These are phyloP conservation scores for Coccomyxa sp. DNA, from an alignment of 139 green algal genomes.

Conservation along the genomic window DNA sequence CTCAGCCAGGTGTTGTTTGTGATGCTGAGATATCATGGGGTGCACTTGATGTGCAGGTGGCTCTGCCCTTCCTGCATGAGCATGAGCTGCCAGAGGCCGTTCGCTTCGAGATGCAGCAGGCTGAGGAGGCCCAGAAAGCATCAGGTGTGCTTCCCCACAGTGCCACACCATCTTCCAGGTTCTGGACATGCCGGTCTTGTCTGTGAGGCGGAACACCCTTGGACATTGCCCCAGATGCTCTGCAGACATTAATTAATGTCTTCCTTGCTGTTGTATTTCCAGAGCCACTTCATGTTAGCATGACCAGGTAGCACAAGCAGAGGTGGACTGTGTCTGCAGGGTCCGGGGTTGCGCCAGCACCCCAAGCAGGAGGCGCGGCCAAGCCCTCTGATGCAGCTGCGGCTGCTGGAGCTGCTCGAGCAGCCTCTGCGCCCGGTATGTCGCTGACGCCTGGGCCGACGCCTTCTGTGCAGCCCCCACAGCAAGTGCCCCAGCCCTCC, in stretches of 20 bases:
- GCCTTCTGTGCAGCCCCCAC: background rate
- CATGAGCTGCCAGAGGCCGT: conserved; percentile 31
- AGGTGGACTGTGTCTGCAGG: too few species aligned
- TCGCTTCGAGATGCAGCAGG: background rate
- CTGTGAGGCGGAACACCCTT: conserved; percentile 43
- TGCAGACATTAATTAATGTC: background rate
- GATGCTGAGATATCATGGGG: too few species aligned
- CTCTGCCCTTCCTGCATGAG: conserved; percentile 78
- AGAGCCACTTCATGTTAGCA: background rate
- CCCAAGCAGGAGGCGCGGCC: background rate
- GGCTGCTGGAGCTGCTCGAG: conserved; percentile 7
- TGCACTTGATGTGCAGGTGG: conserved; percentile 39
- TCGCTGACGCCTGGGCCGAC: conserved; percentile 9
- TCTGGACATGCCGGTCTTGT: conserved; percentile 69
- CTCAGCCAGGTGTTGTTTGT: too few species aligned
- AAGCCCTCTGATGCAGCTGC: conserved; percentile 17
- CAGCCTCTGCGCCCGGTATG: background rate
- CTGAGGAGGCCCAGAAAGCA: background rate
- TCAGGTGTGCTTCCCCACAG: background rate
- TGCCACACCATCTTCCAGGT: background rate
- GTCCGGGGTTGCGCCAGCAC: background rate
- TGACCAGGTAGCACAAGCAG: background rate
- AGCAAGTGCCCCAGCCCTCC: background rate
- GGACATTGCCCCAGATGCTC: background rate
- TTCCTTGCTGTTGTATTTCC: background rate